Evolutionary conservation across 2,329 filamentous ascomycete species (phyloP).

Genomic region (Xylariaceae sp.): DNA sequence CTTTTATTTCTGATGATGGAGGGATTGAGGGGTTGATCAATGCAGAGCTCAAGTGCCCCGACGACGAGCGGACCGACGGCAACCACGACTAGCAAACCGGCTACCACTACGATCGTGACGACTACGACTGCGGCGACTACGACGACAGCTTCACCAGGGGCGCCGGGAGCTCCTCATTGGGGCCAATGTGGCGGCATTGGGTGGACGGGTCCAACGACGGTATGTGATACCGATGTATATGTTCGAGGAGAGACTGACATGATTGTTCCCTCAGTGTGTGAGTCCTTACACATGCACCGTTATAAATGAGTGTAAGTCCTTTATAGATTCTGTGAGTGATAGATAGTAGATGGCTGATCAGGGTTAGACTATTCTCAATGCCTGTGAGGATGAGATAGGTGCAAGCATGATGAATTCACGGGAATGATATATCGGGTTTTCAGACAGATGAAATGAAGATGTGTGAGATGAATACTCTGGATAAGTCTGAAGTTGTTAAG

Average conservation of each 20-base stretch:
- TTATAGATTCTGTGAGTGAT: no score
- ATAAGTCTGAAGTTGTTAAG: no score
- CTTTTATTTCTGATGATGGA: background rate
- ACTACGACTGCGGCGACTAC: conserved; percentile 1
- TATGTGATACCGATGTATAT: background rate
- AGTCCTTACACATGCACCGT: conserved; percentile 14
- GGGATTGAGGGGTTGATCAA: background rate
- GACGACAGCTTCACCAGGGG: conserved; percentile 6
- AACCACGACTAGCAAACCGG: conserved; percentile 8
- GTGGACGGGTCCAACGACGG: conserved; percentile 12
- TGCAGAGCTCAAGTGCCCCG: conserved; percentile 11
- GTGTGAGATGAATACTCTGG: no score
- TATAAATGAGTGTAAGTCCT: conserved; percentile 16
- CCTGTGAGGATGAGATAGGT: conserved; percentile 3
- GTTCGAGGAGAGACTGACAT: background rate
- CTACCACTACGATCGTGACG: conserved; percentile 1
- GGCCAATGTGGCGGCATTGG: conserved; percentile 14
- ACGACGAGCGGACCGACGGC: conserved; percentile 7
- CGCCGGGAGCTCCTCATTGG: conserved; percentile 5
- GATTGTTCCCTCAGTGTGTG: conserved; percentile 9
- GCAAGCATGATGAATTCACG: background rate
- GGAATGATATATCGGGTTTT: background rate
- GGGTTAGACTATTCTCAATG: conserved; percentile 15
- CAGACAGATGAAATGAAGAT: background rate
- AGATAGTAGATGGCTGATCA: background rate